Base-by-base conservation (phyloP, 1,284 basidiomycete species). In the Leucoagaricus sp. region DNA sequence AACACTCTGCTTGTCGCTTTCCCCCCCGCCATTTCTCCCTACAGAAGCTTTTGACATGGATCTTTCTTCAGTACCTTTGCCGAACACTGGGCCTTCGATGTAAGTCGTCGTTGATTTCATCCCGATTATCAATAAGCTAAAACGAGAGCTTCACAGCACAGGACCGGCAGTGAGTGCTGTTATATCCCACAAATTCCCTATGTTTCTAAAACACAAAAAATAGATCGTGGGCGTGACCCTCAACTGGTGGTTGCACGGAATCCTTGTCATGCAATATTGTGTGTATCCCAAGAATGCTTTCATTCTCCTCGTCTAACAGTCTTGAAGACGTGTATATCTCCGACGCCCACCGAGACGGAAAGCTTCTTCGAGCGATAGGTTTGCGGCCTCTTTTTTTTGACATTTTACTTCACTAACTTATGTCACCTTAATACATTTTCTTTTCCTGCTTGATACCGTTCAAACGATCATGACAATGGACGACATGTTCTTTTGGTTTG, bases 231-330 rank as follows among this genome's bases (percentile, higher is more conserved):
- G 48, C 15, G 44, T 50, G 26, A n/a, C 45, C 25, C 49, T 56
- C 3, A 56, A 55, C 34, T 55, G 54, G 54, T 55, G 54, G 54
- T 49, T 57, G 12, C 51, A 26, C 23, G 55, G 55, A 15, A 57
- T 57, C 29, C 49, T 57, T 4, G 13, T 45, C n/a, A 47, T 57
- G 49, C 55, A 51, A 33, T 57, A 57, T 19, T 41, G 55, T 57
- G 29, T 13, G 49, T 46, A 6, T 13, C 15, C 7, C 10, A 2
- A 8, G 19, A 47, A 26, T 9, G 7, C 5, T 9, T 45, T 3
- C 26, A n/a, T n/a, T n/a, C 23, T 25, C 33, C 5, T 17, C 41
- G 25, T 8, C 28, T 47, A 15, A 38, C 17, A 26, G 10, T 19
- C 2, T 6, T 13, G 4, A 45, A 57, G 55, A 46, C n/a, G 19